Percentiles rank a stretch among this genome's conserved stretches.
Evolutionary conservation across 2,329 filamentous ascomycete genomes (phyloP).

Genomic region (Penicillium palitans): DNA sequence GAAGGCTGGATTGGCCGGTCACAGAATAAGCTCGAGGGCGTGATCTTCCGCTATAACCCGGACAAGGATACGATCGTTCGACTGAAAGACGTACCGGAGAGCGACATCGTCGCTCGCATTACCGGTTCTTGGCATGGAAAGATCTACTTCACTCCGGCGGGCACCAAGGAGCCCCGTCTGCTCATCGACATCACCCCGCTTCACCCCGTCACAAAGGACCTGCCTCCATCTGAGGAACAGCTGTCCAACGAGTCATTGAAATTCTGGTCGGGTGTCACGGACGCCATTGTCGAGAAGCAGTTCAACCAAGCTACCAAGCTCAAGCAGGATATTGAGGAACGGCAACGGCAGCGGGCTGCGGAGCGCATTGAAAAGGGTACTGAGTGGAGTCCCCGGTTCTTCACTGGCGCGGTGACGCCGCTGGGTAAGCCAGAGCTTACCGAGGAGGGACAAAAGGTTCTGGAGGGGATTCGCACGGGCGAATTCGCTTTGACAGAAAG

Average conservation of each 20-base stretch:
- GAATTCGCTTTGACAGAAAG: slow-evolving; percentile 52
- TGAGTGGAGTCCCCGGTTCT: slow-evolving; percentile 86
- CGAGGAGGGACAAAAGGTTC: slow-evolving; percentile 58
- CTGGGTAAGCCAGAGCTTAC: slow-evolving; percentile 64
- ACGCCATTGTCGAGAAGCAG: slow-evolving; percentile 80
- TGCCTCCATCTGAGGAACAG: slow-evolving; percentile 76
- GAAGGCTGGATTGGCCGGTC: slow-evolving; percentile 91
- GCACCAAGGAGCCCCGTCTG: slow-evolving; percentile 58
- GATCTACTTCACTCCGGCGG: slow-evolving; percentile 59
- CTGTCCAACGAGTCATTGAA: slow-evolving; percentile 84
- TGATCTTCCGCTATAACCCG: slow-evolving; percentile 87
- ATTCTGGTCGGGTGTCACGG: slow-evolving; percentile 85
- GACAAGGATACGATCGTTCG: slow-evolving; percentile 76
- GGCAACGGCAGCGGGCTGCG: slow-evolving; percentile 79
- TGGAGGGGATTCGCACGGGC: slow-evolving; percentile 57
- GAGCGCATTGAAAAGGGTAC: slow-evolving; percentile 69
- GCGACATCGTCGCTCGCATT: slow-evolving; percentile 78
- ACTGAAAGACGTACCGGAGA: slow-evolving; percentile 82
- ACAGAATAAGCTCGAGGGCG: slow-evolving; percentile 87
- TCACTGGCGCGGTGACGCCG: slow-evolving; percentile 63
- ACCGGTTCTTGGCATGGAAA: slow-evolving; percentile 82
- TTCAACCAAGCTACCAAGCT: slow-evolving; percentile 79
- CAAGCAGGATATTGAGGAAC: slow-evolving; percentile 90
- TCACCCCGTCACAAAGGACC: slow-evolving; percentile 71
- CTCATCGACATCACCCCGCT: slow-evolving; percentile 89